Conservation (phyloP, 139 green algal genomes). For the Eudorina sp. region DNA sequence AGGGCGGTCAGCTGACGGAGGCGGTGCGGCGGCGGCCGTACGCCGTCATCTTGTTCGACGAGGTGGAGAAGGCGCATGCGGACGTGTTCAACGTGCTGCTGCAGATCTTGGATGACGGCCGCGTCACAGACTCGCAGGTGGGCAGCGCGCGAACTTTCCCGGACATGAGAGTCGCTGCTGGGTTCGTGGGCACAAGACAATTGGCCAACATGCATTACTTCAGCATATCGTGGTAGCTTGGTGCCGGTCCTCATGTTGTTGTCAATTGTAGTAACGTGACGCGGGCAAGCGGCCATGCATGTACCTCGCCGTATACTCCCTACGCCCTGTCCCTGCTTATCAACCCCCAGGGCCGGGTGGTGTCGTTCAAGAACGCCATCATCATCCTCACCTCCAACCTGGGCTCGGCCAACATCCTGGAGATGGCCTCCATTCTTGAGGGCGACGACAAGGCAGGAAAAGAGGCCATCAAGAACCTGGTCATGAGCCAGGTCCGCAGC, state of each 20-base stretch:
- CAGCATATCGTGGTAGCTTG: too few relatives aligned
- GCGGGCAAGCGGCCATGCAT: too few relatives aligned
- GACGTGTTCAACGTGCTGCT: slow-evolving; percentile 99
- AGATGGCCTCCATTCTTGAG: slow-evolving; percentile 44
- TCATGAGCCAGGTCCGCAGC: slow-evolving; percentile 78
- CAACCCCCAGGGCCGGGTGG: slow-evolving; percentile 84
- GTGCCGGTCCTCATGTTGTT: too few relatives aligned
- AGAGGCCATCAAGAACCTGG: slow-evolving; percentile 46
- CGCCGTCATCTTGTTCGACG: slow-evolving; percentile 94
- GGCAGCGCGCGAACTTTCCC: slow-evolving; percentile 75
- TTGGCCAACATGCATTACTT: too few relatives aligned
- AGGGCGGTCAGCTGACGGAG: slow-evolving; percentile 80
- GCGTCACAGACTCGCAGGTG: slow-evolving; percentile 89
- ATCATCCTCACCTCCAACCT: slow-evolving; percentile 98
- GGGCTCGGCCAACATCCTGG: slow-evolving; percentile 81
- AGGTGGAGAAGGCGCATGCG: slow-evolving; percentile 99
- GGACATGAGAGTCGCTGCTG: too few relatives aligned
- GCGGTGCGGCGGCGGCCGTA: slow-evolving; percentile 86
- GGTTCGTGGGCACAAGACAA: too few relatives aligned
- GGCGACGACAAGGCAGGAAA: not conserved
- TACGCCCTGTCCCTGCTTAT: too few relatives aligned
- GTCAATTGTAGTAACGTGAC: too few relatives aligned
- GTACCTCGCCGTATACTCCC: too few relatives aligned
- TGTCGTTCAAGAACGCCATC: slow-evolving; percentile 97
- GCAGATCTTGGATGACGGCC: slow-evolving; percentile 96